Evolutionary conservation across 495 filamentous ascomycete genomes (phyloP).

Genomic region (Cetradonia linearis): DNA sequence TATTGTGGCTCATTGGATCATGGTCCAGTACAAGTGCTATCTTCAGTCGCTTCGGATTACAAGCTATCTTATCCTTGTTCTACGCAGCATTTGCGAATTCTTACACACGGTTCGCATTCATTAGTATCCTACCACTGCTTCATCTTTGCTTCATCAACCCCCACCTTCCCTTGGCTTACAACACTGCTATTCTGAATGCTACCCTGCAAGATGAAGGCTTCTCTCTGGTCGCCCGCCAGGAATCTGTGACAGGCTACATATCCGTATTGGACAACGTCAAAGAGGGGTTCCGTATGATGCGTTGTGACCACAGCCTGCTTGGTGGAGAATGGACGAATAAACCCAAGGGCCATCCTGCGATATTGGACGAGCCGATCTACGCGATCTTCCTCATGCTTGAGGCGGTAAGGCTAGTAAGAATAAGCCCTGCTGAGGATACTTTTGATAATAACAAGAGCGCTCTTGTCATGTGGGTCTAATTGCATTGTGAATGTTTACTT

Average conservation of each 20-base stretch:
- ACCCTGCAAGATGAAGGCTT: constrained; percentile 44
- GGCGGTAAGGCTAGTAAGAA: constrained; percentile 70
- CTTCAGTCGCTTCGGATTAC: constrained; percentile 61
- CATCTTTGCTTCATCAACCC: constrained; percentile 62
- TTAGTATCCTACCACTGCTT: constrained; percentile 43
- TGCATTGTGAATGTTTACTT: background rate
- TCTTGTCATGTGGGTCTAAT: constrained; percentile 57
- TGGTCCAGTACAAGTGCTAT: constrained; percentile 43
- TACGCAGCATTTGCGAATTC: constrained; percentile 36
- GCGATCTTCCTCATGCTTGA: constrained; percentile 88
- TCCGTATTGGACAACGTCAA: constrained; percentile 70
- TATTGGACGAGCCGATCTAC: constrained; percentile 74
- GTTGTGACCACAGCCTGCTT: constrained; percentile 87
- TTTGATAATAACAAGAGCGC: constrained; percentile 61
- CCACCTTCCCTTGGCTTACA: constrained; percentile 47
- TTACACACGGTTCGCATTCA: constrained; percentile 1
- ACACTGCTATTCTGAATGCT: constrained; percentile 49
- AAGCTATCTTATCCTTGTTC: constrained; percentile 50
- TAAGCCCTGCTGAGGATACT: constrained; percentile 32
- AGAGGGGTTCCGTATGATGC: constrained; percentile 67
- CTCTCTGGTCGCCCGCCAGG: constrained; percentile 62
- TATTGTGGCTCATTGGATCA: background rate
- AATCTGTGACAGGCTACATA: constrained; percentile 83
- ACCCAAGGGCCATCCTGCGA: constrained; percentile 28
- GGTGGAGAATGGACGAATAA: constrained; percentile 81